Conservation (phyloP, 208 protist species). For the Leishmania martiniquensis region DNA sequence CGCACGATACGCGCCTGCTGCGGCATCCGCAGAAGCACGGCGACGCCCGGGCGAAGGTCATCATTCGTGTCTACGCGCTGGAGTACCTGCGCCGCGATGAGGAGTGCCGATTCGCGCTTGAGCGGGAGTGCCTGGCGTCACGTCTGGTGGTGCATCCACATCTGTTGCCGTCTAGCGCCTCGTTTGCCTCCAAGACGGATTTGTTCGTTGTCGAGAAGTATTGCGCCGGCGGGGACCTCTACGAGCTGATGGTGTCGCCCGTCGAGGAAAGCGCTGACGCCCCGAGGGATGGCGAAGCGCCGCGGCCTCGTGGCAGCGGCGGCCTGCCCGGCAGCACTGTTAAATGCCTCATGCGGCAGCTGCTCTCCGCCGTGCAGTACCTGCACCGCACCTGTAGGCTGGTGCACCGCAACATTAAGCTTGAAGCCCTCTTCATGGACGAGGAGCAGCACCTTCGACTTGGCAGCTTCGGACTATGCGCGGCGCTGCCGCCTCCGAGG, state of each 20-base stretch:
- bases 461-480: slow-evolving; percentile 58
- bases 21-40: not conserved
- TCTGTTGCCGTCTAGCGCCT: slow-evolving; percentile 32
- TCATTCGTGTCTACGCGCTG: slow-evolving; percentile 70
- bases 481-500: slow-evolving; percentile 36
- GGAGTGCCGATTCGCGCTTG: slow-evolving; percentile 51
- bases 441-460: slow-evolving; percentile 49
- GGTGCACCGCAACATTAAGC: slow-evolving; percentile 79
- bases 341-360: slow-evolving; percentile 44
- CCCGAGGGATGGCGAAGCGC: not conserved
- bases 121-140: slow-evolving; percentile 55
- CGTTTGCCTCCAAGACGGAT: slow-evolving; percentile 61
- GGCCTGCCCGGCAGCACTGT: slow-evolving; percentile 34
- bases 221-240: slow-evolving; percentile 66
- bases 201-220: slow-evolving; percentile 62
- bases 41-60: slow-evolving; percentile 32
- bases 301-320: not conserved
- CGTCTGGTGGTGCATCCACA: slow-evolving; percentile 49
- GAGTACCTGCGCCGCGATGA: slow-evolving; percentile 54
- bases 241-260: slow-evolving; percentile 41
- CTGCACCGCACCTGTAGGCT: slow-evolving; percentile 61
- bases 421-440: slow-evolving; percentile 75
- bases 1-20: not conserved
- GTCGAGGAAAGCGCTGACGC: slow-evolving; percentile 1
- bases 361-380: slow-evolving; percentile 56